Evolutionary conservation across 2,329 filamentous ascomycete species (phyloP).

Genomic region (Botrytis aclada): DNA sequence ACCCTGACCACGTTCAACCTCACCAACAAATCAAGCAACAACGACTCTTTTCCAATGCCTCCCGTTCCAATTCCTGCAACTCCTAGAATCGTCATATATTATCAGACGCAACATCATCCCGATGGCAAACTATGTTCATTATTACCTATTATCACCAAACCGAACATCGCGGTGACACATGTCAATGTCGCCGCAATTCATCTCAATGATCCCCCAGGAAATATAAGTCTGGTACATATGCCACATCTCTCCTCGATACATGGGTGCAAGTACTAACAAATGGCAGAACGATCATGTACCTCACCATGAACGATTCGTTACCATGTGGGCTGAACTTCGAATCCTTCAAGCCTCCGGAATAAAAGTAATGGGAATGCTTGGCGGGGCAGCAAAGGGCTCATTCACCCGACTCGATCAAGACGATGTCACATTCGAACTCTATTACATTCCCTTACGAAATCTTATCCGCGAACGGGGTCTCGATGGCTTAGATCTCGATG

Average conservation of each 20-base stretch:
- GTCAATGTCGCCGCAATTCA: constrained; percentile 85
- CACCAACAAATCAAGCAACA: background rate
- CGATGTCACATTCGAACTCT: constrained; percentile 63
- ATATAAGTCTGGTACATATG: constrained; percentile 46
- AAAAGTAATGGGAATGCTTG: constrained; percentile 82
- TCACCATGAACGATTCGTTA: constrained; percentile 61
- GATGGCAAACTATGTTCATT: constrained; percentile 56
- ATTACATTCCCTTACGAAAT: constrained; percentile 66
- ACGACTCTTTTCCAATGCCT: constrained; percentile 29
- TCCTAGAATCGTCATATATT: constrained; percentile 53
- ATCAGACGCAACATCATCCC: constrained; percentile 60
- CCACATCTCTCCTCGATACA: constrained; percentile 61
- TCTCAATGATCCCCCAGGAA: constrained; percentile 63
- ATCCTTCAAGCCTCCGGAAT: constrained; percentile 70
- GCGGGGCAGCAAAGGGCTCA: constrained; percentile 76
- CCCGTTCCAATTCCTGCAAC: constrained; percentile 31
- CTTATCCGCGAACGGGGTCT: constrained; percentile 60
- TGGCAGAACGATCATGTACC: constrained; percentile 74
- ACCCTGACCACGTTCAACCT: constrained; percentile 5
- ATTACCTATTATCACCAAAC: constrained; percentile 47
- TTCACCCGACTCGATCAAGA: constrained; percentile 59
- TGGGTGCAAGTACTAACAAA: constrained; percentile 58
- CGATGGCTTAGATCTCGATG: constrained; percentile 73
- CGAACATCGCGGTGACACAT: constrained; percentile 68
- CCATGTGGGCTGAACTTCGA: constrained; percentile 75